phyloP scores from a whole-genome alignment of 495 filamentous ascomycete genomes.

The Lichenothelia convexa region DNA sequence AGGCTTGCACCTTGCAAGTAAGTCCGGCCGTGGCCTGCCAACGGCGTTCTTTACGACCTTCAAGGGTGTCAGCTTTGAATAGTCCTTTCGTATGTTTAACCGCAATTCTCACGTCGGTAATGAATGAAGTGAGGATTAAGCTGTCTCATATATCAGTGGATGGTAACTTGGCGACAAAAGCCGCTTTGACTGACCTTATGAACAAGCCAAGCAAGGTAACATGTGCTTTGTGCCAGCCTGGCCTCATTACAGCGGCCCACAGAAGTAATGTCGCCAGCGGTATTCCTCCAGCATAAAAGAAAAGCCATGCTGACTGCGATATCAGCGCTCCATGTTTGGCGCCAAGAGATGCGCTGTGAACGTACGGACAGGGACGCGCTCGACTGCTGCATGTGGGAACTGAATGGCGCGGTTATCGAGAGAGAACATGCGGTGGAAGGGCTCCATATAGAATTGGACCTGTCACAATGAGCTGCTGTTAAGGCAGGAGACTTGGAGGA shows the following conservation, averaged over 20 bases:
- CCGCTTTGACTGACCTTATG: slow-evolving; percentile 34
- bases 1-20: slow-evolving; percentile 77
- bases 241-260: slow-evolving; percentile 42
- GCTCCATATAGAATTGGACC: slow-evolving; percentile 55
- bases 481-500: not conserved
- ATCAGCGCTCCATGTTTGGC: not conserved
- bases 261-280: slow-evolving; percentile 47
- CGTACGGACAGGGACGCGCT: slow-evolving; percentile 67
- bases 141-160: slow-evolving; percentile 3
- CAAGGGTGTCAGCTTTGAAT: not conserved
- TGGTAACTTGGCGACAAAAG: not conserved
- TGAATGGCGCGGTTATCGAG: slow-evolving; percentile 69
- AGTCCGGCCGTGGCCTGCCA: slow-evolving; percentile 75
- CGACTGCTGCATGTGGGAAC: slow-evolving; percentile 67
- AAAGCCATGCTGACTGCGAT: slow-evolving; percentile 38
- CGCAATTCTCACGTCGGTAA: slow-evolving; percentile 44
- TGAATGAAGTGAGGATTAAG: slow-evolving; percentile 56
- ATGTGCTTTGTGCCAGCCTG: slow-evolving; percentile 62
- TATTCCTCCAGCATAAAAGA: slow-evolving; percentile 55
- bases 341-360: slow-evolving; percentile 3
- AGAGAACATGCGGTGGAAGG: slow-evolving; percentile 76
- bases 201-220: slow-evolving; percentile 66
- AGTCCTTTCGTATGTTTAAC: not conserved
- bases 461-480: slow-evolving; percentile 13
- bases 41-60: slow-evolving; percentile 71